phyloP scores from a whole-genome alignment of 164 flowering plant species.

The Sextonia rubra region DNA sequence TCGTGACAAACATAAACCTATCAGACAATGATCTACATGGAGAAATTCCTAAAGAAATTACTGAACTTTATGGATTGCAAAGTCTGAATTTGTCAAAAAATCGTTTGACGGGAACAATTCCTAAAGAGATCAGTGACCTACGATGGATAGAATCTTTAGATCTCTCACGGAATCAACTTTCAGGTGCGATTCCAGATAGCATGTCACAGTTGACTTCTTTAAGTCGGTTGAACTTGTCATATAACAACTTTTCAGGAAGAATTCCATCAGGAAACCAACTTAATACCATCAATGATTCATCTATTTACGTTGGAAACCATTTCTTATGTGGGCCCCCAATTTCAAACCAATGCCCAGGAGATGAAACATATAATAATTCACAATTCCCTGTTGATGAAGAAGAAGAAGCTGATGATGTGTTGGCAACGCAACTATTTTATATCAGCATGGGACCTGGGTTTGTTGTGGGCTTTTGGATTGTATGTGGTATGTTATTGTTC shows the following conservation, averaged over 20 bases:
- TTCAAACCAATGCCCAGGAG: background rate
- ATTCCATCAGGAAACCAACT: constrained; percentile 8
- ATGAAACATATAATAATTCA: background rate
- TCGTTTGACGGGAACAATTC: constrained; percentile 11
- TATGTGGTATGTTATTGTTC: constrained; percentile 3
- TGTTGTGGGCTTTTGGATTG: constrained; percentile 12
- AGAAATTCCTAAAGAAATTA: too few species aligned
- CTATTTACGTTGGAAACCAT: constrained; percentile 5
- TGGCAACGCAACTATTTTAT: constrained; percentile 1
- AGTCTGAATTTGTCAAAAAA: constrained; percentile 11
- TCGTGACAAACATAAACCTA: too few species aligned
- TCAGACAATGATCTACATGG: too few species aligned
- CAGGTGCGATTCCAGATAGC: constrained; percentile 5
- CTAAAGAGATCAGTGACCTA: constrained; percentile 5
- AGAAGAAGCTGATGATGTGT: background rate
- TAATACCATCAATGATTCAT: background rate
- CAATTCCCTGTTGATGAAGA: background rate
- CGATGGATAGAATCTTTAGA: constrained; percentile 8
- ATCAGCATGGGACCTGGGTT: constrained; percentile 10
- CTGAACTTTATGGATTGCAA: background rate
- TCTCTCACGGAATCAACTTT: background rate
- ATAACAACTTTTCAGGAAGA: constrained; percentile 7
- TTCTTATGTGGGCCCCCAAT: constrained; percentile 17
- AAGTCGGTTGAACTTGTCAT: constrained; percentile 6
- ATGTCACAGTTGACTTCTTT: background rate